Base-by-base conservation (phyloP, 495 filamentous ascomycete species). In the Pseudevernia furfuracea region DNA sequence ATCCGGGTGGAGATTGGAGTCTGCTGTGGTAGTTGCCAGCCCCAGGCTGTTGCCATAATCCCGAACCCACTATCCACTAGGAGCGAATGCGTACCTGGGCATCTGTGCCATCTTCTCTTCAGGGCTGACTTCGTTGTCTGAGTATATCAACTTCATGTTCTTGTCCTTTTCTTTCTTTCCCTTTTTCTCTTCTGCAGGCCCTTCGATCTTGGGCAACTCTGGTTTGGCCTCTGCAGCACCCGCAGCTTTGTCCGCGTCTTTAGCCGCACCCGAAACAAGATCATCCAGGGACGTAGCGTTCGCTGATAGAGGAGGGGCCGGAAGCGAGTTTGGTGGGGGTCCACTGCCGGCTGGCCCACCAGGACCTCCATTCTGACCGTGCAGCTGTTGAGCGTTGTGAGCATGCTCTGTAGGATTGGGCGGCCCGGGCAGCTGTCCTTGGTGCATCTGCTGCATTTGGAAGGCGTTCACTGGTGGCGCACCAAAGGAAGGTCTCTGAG, bases 51-150 rank as follows among this genome's bases (percentile, higher is more conserved):
- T 49, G 78, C 73, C 38, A 63, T 71, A 46, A 73, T 77, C 59
- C 75, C 71, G 52, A 34, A 34, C 52, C 43, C 19, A 60, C 58
- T 68, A 70, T 73, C 65, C 71, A 68, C 79, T 80, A 73, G 84
- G 82, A 76, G 77, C 77, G 73, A 87, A 89, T 70, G 85, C 85
- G 78, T 93, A 96, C 77, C 84, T 85, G 58, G 89, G 80, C 76
- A 95, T 76, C 67, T 76, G 73, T 36, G 89, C 86, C 89, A 93
- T 91, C 76, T 85, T 90, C 79, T 96, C 91, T 76, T 96, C 91
- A 32, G 90, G 90, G 68, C 89, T 92, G 70, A 84, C 78, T 55
- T 89, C 87, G 53, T 87, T 84, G 72, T 92, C 88, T 49, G 83
- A 85, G 75, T 91, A 94, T 8, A 94, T 78, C 82, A 96, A 83